A percentile compares a stretch with the other conserved stretches of the same genome.
These are phyloP conservation scores for Tricholoma bakamatsutake DNA, from an alignment of 768 basidiomycete species.

Conservation along the genomic window DNA sequence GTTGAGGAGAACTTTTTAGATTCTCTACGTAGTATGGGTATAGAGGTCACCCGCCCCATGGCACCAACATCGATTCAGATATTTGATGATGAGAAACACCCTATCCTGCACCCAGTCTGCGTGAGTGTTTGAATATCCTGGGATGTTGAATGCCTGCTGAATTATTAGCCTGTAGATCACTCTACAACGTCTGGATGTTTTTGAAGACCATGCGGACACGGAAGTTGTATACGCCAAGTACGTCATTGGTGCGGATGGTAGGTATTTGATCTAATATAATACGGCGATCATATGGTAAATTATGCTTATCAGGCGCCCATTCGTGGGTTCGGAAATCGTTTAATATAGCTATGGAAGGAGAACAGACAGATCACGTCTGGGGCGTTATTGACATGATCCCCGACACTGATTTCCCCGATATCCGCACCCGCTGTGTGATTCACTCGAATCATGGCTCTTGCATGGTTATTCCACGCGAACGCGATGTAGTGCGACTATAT, in stretches of 20 bases:
- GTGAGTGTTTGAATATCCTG: slow-evolving; percentile 17
- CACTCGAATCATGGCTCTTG: slow-evolving; percentile 65
- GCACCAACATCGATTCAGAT: slow-evolving; percentile 44
- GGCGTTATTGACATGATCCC: slow-evolving; percentile 72
- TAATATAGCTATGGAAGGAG: slow-evolving; percentile 69
- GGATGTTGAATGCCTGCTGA: background rate
- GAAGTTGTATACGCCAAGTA: slow-evolving; percentile 69
- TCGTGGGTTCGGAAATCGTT: slow-evolving; percentile 75
- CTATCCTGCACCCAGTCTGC: slow-evolving; percentile 30
- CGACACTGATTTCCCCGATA: slow-evolving; percentile 75
- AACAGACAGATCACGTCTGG: slow-evolving; percentile 76
- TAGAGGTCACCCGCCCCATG: slow-evolving; percentile 46
- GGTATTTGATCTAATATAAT: slow-evolving; percentile 3
- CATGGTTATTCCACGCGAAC: slow-evolving; percentile 72
- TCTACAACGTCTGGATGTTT: slow-evolving; percentile 34
- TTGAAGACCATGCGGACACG: slow-evolving; percentile 28
- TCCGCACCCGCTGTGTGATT: slow-evolving; percentile 57
- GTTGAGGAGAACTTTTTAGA: slow-evolving; percentile 57
- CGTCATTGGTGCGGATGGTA: slow-evolving; percentile 73
- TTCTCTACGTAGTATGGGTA: slow-evolving; percentile 41
- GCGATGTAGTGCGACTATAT: slow-evolving; percentile 63
- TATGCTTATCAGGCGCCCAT: slow-evolving; percentile 63
- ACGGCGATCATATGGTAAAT: background rate
- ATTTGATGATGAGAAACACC: slow-evolving; percentile 35
- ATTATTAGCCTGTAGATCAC: slow-evolving; percentile 29